Base-by-base conservation (phyloP, 2,329 filamentous ascomycete species). In the Ceratocystis variospora region DNA sequence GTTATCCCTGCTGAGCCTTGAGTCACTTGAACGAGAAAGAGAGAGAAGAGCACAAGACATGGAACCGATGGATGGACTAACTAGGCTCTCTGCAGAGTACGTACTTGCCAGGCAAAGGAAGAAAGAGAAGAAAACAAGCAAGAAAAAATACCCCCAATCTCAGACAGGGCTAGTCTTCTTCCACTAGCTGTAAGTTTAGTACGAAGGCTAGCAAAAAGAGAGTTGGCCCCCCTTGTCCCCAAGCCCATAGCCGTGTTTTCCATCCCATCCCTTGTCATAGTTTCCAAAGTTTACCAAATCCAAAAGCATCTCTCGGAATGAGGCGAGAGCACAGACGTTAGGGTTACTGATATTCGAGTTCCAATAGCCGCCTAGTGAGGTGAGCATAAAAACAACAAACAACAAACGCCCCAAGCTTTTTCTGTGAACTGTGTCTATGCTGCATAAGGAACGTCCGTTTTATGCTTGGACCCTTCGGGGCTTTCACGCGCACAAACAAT, bases 401-500 rank as follows among this genome's bases (percentile, higher is more conserved):
- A 57, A 57, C 31, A 5, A 59, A 59, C 28, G 28, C 22, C 22
- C 53, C 53, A 59, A 59, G 53, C 53, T 59, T 59, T 25, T 2
- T 7, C 45, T n/a, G n/a, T 48, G 53, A 37, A 59, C 53, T n/a
- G n/a, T 59, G 53, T 25, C 53, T 59, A 25, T 59, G 53, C 53
- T 33, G 53, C 28, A 59, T 31, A 59, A 59, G 53, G 53, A 59
- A 22, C 28, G 33, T 59, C 33, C 37, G 2, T 59, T 22, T 22
- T n/a, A 22, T 37, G 33, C 33, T 37, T 37, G 3, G 33, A 15
- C 48, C 10, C 19, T 12, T 28, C 48, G 48, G 19, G 48, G 48
- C 48, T 53, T 53, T 25, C 15, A 12, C 22, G 25, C 53, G 53
- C 53, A 59, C 53, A 59, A 59, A 59, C 53, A 59, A 59, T 59